phyloP scores from a whole-genome alignment of 148 eudicot species.

The Linanthus parryae region DNA sequence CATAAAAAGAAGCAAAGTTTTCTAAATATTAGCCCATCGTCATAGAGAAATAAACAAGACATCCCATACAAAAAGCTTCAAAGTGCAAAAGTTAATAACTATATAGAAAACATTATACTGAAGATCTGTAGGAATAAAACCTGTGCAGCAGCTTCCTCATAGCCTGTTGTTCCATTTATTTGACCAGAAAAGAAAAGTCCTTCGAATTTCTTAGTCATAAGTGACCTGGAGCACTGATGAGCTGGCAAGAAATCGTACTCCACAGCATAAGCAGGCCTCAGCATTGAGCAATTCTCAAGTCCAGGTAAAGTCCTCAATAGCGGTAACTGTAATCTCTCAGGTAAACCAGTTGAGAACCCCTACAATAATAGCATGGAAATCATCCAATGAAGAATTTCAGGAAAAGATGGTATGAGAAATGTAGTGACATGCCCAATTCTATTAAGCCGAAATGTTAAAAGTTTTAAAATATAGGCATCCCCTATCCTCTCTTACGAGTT shows the following conservation, averaged over 20 bases:
- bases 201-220: conserved; percentile 93
- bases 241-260: conserved; percentile 98
- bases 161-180: conserved; percentile 98
- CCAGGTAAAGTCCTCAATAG: conserved; percentile 90
- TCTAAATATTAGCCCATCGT: not conserved
- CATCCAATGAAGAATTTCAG: too few relatives aligned
- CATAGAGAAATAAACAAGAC: not conserved
- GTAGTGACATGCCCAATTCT: too few relatives aligned
- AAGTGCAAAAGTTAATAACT: too few relatives aligned
- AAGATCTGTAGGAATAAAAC: conserved; percentile 24
- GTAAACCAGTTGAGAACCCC: conserved; percentile 99
- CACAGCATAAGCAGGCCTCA: conserved; percentile 99
- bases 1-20: conserved; percentile 1
- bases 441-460: too few relatives aligned
- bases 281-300: conserved; percentile 91
- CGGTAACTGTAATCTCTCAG: conserved; percentile 92
- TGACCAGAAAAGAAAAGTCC: conserved; percentile 99
- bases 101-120: not conserved
- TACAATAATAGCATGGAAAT: conserved; percentile 18
- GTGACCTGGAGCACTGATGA: conserved; percentile 92
- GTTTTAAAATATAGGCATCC: too few relatives aligned
- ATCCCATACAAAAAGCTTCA: too few relatives aligned
- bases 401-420: too few relatives aligned
- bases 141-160: conserved; percentile 99
- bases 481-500: too few relatives aligned